Evolutionary conservation across 805 yeast genomes (phyloP).

Genomic region (Zygosaccharomyces gambellarensis): DNA sequence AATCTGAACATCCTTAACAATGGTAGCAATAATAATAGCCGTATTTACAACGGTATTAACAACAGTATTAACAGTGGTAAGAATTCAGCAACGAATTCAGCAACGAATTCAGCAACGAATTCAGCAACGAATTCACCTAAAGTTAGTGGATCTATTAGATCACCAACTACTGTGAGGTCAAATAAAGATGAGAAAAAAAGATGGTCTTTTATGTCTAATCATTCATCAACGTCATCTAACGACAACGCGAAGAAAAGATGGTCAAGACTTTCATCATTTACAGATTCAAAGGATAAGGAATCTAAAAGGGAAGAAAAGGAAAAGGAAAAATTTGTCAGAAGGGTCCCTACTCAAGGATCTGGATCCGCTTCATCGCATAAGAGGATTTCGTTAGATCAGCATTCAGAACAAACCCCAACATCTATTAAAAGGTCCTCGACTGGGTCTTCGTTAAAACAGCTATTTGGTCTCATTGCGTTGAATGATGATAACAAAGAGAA

Average conservation of each 20-base stretch:
- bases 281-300: conserved; percentile 14
- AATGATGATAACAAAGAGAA: conserved; percentile 25
- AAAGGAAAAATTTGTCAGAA: conserved; percentile 13
- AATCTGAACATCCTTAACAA: background rate
- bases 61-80: background rate
- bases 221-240: conserved; percentile 22
- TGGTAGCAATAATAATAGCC: background rate
- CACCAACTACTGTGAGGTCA: conserved; percentile 4
- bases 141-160: background rate
- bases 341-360: conserved; percentile 16
- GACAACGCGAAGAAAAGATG: conserved; percentile 29
- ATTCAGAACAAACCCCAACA: conserved; percentile 8
- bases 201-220: conserved; percentile 31
- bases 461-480: conserved; percentile 27
- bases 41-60: background rate
- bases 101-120: background rate
- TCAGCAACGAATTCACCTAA: background rate
- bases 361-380: conserved; percentile 16
- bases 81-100: background rate
- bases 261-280: conserved; percentile 28
- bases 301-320: conserved; percentile 11
- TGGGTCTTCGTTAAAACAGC: conserved; percentile 31
- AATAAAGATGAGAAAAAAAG: conserved; percentile 24
- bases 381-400: conserved; percentile 14
- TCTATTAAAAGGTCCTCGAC: conserved; percentile 30